Conservation (phyloP, 345 rosid species). For the Gossypium sturtianum region DNA sequence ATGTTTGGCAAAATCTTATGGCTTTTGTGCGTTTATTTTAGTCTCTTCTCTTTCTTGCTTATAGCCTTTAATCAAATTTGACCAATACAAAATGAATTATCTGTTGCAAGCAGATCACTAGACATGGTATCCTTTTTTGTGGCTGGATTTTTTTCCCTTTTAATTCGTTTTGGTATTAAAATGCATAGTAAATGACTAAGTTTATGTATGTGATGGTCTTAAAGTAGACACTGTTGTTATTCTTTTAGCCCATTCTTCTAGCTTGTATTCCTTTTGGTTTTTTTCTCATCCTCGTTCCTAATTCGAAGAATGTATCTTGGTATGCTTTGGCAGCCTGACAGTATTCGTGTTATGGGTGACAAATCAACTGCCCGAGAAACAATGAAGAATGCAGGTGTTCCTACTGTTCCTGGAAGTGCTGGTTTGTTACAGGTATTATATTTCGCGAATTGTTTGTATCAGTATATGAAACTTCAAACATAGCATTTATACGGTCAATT, state of each 20-base stretch:
- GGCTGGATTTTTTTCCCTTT: neutral
- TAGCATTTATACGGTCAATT: neutral
- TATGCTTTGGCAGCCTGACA: conserved; percentile 68
- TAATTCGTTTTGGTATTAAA: neutral
- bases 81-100: neutral
- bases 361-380: conserved; percentile 98
- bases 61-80: neutral
- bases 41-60: neutral
- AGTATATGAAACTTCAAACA: neutral
- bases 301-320: conserved; percentile 1
- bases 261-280: neutral
- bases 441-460: conserved; percentile 6
- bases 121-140: neutral
- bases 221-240: neutral
- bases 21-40: neutral
- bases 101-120: neutral
- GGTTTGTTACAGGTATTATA: conserved; percentile 72
- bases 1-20: neutral
- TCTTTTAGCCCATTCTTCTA: neutral
- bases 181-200: neutral
- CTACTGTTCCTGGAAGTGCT: conserved; percentile 98
- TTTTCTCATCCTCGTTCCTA: neutral
- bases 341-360: conserved; percentile 97
- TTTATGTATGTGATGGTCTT: neutral
- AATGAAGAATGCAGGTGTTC: conserved; percentile 97